Evolutionary conservation across 331 rosid species (phyloP).

Genomic region (Quercus tomentella): DNA sequence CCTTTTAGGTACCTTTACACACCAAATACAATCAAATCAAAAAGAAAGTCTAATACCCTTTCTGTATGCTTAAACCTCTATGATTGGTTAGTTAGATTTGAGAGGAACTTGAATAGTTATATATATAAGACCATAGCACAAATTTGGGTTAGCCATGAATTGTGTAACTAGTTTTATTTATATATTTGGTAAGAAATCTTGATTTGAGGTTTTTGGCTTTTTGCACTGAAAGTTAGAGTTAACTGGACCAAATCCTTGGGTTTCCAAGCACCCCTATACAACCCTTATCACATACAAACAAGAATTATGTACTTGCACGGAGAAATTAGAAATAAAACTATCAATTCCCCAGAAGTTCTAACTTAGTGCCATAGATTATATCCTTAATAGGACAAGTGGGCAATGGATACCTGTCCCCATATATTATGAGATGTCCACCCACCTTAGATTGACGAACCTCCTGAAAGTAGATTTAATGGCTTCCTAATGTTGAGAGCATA

Average conservation of each 20-base stretch:
- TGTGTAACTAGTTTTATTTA: no score
- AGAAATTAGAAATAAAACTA: background rate
- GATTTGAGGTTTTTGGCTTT: background rate
- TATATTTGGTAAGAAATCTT: background rate
- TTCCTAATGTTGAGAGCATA: conserved; percentile 19
- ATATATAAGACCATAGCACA: no score
- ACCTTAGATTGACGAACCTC: conserved; percentile 23
- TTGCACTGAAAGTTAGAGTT: background rate
- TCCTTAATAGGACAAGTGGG: background rate
- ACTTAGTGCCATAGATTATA: background rate
- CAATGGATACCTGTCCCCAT: conserved; percentile 25
- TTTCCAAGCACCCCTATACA: background rate
- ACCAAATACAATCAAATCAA: no score
- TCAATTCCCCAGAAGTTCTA: background rate
- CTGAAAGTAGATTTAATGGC: conserved; percentile 17
- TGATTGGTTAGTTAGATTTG: background rate
- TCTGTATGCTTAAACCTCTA: background rate
- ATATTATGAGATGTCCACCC: conserved; percentile 24
- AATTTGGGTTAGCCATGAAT: no score
- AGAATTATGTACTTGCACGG: background rate
- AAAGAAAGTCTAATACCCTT: no score
- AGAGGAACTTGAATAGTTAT: background rate
- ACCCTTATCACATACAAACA: background rate
- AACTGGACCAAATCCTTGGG: background rate
- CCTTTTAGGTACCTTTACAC: no score